phyloP scores from a whole-genome alignment of 202 grass and related monocot genomes.

The Brachypodium distachyon region DNA sequence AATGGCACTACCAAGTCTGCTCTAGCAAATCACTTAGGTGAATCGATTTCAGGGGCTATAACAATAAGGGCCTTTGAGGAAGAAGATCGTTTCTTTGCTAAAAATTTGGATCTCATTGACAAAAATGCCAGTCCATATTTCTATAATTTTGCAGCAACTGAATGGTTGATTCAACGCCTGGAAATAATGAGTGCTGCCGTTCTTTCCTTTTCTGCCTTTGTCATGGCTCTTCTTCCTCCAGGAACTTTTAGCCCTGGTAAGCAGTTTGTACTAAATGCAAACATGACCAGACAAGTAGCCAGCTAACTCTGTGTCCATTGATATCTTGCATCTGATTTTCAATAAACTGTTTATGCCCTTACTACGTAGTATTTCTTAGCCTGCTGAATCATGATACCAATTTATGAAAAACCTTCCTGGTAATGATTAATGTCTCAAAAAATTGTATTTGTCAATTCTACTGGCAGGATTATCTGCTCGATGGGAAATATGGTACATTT shows the following conservation, averaged over 20 bases:
- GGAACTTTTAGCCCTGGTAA: slow-evolving; percentile 76
- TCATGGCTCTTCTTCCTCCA: slow-evolving; percentile 71
- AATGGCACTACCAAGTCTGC: slow-evolving; percentile 94
- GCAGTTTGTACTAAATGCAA: not conserved
- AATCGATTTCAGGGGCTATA: slow-evolving; percentile 76
- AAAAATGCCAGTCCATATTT: slow-evolving; percentile 79
- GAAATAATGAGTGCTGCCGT: slow-evolving; percentile 67
- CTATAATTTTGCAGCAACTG: slow-evolving; percentile 76
- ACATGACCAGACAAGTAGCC: not conserved
- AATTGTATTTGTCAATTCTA: not conserved
- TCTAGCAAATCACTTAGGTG: slow-evolving; percentile 75
- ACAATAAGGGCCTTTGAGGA: slow-evolving; percentile 84
- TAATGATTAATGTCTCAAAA: not conserved
- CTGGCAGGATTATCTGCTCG: not conserved
- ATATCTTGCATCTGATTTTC: not conserved
- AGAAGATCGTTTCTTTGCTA: slow-evolving; percentile 78
- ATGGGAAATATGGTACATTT: not conserved
- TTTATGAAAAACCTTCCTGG: not conserved
- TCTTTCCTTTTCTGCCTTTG: slow-evolving; percentile 76
- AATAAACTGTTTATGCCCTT: not conserved
- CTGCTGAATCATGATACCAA: too few species aligned
- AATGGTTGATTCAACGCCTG: slow-evolving; percentile 88
- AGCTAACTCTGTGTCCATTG: not conserved
- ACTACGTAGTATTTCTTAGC: too few species aligned
- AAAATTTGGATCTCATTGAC: slow-evolving; percentile 72